Conservation (phyloP, 2,329 filamentous ascomycete species). For the Fusarium pseudocircinatum region DNA sequence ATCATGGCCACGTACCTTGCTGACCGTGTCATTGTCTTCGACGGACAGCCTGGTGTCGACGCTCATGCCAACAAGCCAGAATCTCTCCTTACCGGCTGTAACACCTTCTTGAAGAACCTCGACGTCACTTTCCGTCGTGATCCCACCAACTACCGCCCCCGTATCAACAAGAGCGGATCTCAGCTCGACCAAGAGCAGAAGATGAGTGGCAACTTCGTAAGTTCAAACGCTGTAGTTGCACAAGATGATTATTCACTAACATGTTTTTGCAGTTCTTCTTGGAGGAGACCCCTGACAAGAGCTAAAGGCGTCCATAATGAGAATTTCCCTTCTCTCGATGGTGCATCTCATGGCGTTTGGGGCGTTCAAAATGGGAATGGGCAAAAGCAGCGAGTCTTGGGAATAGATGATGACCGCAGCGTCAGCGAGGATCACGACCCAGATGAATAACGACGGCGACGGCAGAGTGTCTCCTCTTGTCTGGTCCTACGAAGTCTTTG, state of each 20-base stretch:
- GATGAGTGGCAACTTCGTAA: slow-evolving; percentile 86
- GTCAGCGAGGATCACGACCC: slow-evolving; percentile 73
- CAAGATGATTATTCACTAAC: slow-evolving; percentile 17
- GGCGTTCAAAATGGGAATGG: slow-evolving; percentile 59
- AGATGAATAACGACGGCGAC: slow-evolving; percentile 67
- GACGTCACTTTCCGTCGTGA: slow-evolving; percentile 99
- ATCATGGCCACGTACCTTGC: slow-evolving; percentile 86
- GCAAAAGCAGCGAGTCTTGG: slow-evolving; percentile 46
- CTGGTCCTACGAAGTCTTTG: slow-evolving; percentile 63
- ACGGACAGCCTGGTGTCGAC: slow-evolving; percentile 89
- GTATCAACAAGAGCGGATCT: slow-evolving; percentile 97
- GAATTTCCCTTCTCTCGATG: slow-evolving; percentile 45
- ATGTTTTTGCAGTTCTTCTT: slow-evolving; percentile 81
- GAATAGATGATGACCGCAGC: slow-evolving; percentile 58
- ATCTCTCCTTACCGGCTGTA: slow-evolving; percentile 93
- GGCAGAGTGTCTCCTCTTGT: slow-evolving; percentile 73
- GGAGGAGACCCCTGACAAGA: slow-evolving; percentile 73
- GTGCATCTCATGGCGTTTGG: slow-evolving; percentile 57
- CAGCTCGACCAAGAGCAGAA: slow-evolving; percentile 99
- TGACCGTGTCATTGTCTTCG: slow-evolving; percentile 98
- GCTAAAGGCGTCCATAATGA: slow-evolving; percentile 58
- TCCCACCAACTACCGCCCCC: slow-evolving; percentile 92
- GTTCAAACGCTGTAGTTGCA: slow-evolving; percentile 47
- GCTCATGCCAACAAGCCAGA: slow-evolving; percentile 90
- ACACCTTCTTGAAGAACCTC: slow-evolving; percentile 93